Evolutionary conservation across 2,329 filamentous ascomycete species (phyloP).

Genomic region (Penicillium decumbens): DNA sequence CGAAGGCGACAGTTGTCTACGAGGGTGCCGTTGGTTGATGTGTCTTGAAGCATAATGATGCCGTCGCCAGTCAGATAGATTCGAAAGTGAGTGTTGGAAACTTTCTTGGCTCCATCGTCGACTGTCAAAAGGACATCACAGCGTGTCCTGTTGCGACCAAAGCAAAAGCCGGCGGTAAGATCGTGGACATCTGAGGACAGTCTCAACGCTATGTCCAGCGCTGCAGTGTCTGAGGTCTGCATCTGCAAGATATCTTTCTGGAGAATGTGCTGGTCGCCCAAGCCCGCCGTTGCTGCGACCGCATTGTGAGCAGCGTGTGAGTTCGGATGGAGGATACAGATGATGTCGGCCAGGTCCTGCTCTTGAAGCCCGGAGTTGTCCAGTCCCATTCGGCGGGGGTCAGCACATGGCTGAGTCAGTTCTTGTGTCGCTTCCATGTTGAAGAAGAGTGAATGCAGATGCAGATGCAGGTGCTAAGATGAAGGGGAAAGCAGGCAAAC

Average conservation of each 20-base stretch:
- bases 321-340: constrained; percentile 79
- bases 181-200: constrained; percentile 70
- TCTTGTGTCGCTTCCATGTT: constrained; percentile 51
- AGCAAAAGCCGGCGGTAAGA: constrained; percentile 69
- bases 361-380: constrained; percentile 79
- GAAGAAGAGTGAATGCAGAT: constrained; percentile 7
- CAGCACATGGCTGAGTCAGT: constrained; percentile 73
- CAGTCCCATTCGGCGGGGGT: constrained; percentile 72
- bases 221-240: constrained; percentile 32
- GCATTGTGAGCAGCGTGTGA: constrained; percentile 68
- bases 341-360: constrained; percentile 78
- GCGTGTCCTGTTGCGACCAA: constrained; percentile 67
- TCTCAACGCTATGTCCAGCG: constrained; percentile 68
- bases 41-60: constrained; percentile 85
- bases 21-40: constrained; percentile 91
- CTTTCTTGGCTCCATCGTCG: constrained; percentile 63
- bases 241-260: constrained; percentile 46
- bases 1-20: constrained; percentile 70
- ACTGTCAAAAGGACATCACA: constrained; percentile 71
- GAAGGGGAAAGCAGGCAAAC: constrained; percentile 6
- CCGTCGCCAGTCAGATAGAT: constrained; percentile 86
- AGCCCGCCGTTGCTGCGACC: constrained; percentile 54
- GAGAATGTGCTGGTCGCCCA: constrained; percentile 58
- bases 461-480: constrained; percentile 13
- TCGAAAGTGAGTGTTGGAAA: constrained; percentile 95